Evolutionary conservation across 139 green algal species (phyloP).

Genomic region (Closterium sp.): DNA sequence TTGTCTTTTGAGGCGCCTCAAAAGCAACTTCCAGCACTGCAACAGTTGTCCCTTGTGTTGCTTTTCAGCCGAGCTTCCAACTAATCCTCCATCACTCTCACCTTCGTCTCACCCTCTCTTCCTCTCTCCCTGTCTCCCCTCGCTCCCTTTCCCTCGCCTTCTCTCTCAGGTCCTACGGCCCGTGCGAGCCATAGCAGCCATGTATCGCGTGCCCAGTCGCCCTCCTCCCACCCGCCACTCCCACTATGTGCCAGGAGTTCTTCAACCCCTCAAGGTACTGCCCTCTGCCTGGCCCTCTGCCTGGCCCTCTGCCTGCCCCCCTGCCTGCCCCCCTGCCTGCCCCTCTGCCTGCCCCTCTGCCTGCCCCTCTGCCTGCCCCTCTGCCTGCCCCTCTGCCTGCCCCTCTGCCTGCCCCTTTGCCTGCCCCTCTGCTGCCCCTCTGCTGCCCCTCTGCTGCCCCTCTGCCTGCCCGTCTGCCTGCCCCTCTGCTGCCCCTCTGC

Average conservation of each 20-base stretch:
- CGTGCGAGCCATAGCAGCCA: slow-evolving; percentile 73
- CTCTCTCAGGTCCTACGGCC: not conserved
- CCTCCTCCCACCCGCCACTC: slow-evolving; percentile 71
- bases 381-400: not conserved
- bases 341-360: not conserved
- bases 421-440: no score
- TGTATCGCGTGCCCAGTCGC: slow-evolving; percentile 88
- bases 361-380: no score
- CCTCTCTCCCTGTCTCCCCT: not conserved
- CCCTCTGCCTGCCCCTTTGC: no score
- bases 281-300: not conserved
- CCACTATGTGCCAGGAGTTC: slow-evolving; percentile 74
- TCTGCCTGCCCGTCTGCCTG: no score
- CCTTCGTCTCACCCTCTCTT: not conserved
- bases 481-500: no score
- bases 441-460: not conserved
- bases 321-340: not conserved
- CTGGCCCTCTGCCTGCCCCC: not conserved
- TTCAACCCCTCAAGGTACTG: slow-evolving; percentile 59
- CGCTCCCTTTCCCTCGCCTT: not conserved
- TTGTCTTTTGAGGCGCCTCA: no score
- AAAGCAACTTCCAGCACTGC: no score
- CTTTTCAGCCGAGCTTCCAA: no score
- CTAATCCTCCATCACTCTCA: no score
- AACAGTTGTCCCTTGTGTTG: no score